phyloP scores from a whole-genome alignment of 164 flowering plant genomes.

The Piper longum region DNA sequence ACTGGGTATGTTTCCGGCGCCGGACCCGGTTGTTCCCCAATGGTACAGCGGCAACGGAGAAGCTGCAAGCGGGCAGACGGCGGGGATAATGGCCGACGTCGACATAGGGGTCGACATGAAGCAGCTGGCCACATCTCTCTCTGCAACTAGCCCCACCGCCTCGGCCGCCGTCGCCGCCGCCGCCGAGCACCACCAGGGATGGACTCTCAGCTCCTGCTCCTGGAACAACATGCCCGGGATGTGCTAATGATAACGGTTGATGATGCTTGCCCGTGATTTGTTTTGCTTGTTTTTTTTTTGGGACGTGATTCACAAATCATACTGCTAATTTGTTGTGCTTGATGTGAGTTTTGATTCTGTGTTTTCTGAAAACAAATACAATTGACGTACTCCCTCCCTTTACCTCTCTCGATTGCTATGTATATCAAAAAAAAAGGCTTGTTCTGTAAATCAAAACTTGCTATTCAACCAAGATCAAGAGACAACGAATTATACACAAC shows the following conservation, averaged over 20 bases:
- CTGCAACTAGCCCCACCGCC: constrained; percentile 5
- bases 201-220: constrained; percentile 2
- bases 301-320: too few species aligned
- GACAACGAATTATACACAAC: too few species aligned
- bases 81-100: constrained; percentile 17
- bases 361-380: too few species aligned
- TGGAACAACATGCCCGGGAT: constrained; percentile 30
- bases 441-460: too few species aligned
- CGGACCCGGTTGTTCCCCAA: constrained; percentile 11
- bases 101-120: constrained; percentile 20
- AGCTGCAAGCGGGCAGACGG: constrained; percentile 20
- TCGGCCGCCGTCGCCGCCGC: neutral
- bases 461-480: too few species aligned
- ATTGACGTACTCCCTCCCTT: too few species aligned
- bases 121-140: constrained; percentile 9
- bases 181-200: neutral
- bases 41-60: constrained; percentile 25
- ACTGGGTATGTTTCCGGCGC: constrained; percentile 30
- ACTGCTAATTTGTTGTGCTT: too few species aligned
- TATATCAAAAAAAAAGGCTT: too few species aligned
- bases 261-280: too few species aligned
- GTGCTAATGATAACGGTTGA: constrained; percentile 6
- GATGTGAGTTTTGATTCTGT: too few species aligned
- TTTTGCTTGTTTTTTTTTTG: too few species aligned
- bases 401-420: too few species aligned